Percentiles rank a stretch among this genome's conserved stretches.
Conservation (phyloP, 345 rosid species). For the Citrus hindsii region DNA sequence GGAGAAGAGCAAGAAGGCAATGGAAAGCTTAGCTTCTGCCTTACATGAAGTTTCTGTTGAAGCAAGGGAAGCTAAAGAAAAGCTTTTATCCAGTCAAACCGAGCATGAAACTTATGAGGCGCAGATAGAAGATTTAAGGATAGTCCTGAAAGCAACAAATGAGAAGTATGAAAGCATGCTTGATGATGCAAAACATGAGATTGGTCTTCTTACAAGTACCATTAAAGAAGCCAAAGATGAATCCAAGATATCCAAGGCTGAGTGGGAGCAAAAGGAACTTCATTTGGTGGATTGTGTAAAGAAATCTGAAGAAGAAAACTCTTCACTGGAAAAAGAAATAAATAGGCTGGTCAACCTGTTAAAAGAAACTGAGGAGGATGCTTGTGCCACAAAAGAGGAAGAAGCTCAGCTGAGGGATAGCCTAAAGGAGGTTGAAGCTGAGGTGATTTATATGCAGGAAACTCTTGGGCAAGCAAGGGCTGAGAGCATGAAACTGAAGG, state of each 20-base stretch:
- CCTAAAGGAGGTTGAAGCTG: slow-evolving; percentile 80
- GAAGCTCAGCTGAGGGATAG: slow-evolving; percentile 65
- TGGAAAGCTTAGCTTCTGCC: slow-evolving; percentile 95
- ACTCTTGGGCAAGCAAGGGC: slow-evolving; percentile 63
- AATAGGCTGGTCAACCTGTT: slow-evolving; percentile 64
- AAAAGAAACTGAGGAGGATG: slow-evolving; percentile 73
- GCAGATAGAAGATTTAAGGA: slow-evolving; percentile 69
- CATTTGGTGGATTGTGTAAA: slow-evolving; percentile 48
- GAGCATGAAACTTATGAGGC: slow-evolving; percentile 73
- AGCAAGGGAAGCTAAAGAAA: slow-evolving; percentile 89
- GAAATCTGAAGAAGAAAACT: slow-evolving; percentile 71
- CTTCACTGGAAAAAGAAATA: slow-evolving; percentile 63
- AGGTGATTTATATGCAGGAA: slow-evolving; percentile 71
- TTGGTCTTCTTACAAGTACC: slow-evolving; percentile 47
- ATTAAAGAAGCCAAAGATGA: slow-evolving; percentile 59
- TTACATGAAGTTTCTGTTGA: slow-evolving; percentile 91
- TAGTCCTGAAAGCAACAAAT: slow-evolving; percentile 73
- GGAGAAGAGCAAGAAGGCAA: slow-evolving; percentile 95
- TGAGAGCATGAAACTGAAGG: slow-evolving; percentile 75
- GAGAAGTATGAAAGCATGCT: slow-evolving; percentile 83
- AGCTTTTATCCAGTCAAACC: slow-evolving; percentile 53
- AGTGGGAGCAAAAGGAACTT: slow-evolving; percentile 82
- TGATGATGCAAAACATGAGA: slow-evolving; percentile 68
- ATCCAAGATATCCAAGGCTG: slow-evolving; percentile 46
- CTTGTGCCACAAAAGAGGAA: slow-evolving; percentile 60